Base-by-base conservation (phyloP, 1,284 basidiomycete genomes). In the Ustilago hordei region DNA sequence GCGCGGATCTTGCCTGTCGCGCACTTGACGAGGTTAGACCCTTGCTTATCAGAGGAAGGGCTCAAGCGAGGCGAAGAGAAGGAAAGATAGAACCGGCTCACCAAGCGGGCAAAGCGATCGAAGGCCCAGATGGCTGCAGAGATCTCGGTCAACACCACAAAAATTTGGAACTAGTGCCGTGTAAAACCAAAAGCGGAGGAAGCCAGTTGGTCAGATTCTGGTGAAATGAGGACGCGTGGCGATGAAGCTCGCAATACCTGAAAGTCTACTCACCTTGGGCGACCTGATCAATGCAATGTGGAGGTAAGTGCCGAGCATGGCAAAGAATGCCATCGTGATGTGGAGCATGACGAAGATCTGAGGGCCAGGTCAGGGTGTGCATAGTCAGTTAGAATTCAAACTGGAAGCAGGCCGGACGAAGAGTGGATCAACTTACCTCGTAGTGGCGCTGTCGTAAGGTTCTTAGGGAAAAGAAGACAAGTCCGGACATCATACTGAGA, bases 321-420 rank as follows among this genome's bases (percentile, higher is more conserved):
- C 79, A n/a, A 83, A 64, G 38, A 86, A 55, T 2, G 81, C 84
- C 35, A 83, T 78, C 41, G 71, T 31, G 62, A 87, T 83, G 57
- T 87, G 85, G 12, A 75, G 60, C 58, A 80, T 55, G 23, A 78
- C 77, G 79, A 86, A 67, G 64, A 56, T 58, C 85, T 85, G 53
- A 12, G 8, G 15, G 15, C 3, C 4, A n/a, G 3, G 23, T 8
- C 17, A 32, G 36, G 13, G n/a, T 36, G n/a, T 3, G 8, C 5
- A 31, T 23, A 38, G 38, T 55, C 35, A 55, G 53, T 43, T 64
- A 36, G 32, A 55, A 32, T 31, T 65, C 56, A 11, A 67, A 55
- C 4, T 50, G 5, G 6, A 45, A 60, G 39, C 7, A 41, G 23
- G 23, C 23, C 23, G 19, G 8, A 41, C 50, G 31, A 8, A 47